Evolutionary conservation across 352 stramenopile genomes (phyloP), one percentile per base, ranked within the genome.

Genomic region (Globisporangium canariense): DNA sequence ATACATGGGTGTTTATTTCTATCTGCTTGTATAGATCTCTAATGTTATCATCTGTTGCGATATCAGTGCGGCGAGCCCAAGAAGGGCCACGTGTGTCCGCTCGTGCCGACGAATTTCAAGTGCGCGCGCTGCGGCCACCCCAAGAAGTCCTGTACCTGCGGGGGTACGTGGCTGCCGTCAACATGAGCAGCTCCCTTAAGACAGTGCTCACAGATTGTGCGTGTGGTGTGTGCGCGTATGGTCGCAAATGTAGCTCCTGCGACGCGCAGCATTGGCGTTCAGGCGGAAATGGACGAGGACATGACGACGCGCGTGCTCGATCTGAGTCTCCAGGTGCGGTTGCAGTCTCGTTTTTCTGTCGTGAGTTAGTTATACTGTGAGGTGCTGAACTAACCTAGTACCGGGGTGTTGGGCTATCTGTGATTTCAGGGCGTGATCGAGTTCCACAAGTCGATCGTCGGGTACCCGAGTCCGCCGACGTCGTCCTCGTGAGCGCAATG

Each of bases 101-200:
- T 93, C 22, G 83, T 93, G 54, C 84, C 84, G 16, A 79, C 83
- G 3, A 93, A 93, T 62, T 94, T 87, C 65, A 94, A 94, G 64
- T 94, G 86, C 62, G 76, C 69, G 43, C 80, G 86, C 40, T 94
- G 86, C 30, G 84, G 86, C 6, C 64, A 90, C 13, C 70, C 81
- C 10, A 94, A 93, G 68, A 91, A 91, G 47, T 79, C 82, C 0
- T 94, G 86, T 55, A 81, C 76, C 0, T 94, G 86, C 58, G 71
- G 73, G 56, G 81, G 83, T 92, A 53, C 58, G 80, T 56, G 16
- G 7, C n/a, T 55, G 10, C 18, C 55, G 2, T 14, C 7, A 7
- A 14, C 34, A 22, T 9, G 28, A 28, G 28, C 28, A 56, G 7
- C 16, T 28, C 25, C 25, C 25, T 28, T 28, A 28, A 28, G 25